phyloP scores from a whole-genome alignment of 164 flowering plant species.

The Vitis cinerea region DNA sequence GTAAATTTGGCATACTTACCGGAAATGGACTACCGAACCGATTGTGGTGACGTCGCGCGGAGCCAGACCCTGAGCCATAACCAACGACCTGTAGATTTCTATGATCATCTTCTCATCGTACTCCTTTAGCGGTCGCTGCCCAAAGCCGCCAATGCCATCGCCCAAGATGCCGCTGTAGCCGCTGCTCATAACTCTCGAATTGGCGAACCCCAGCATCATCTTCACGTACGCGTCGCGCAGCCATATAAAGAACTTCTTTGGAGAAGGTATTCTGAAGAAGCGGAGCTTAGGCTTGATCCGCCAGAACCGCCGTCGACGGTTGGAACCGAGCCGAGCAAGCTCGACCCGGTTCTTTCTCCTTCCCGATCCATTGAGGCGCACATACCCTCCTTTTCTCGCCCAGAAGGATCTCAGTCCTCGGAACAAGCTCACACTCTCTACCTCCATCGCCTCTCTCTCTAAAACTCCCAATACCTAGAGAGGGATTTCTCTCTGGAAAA shows the following conservation, averaged over 20 bases:
- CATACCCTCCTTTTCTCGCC: slow-evolving; percentile 49
- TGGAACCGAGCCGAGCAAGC: slow-evolving; percentile 14
- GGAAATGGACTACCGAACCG: neutral
- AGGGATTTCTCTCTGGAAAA: too few species aligned
- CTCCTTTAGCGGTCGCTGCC: slow-evolving; percentile 45
- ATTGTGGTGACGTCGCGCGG: slow-evolving; percentile 33
- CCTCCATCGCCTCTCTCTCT: slow-evolving; percentile 35
- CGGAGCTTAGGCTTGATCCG: slow-evolving; percentile 51
- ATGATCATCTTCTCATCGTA: slow-evolving; percentile 70
- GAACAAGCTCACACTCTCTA: slow-evolving; percentile 31
- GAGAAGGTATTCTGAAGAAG: slow-evolving; percentile 24
- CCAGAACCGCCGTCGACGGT: slow-evolving; percentile 38
- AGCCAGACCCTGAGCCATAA: slow-evolving; percentile 43
- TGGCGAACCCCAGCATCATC: slow-evolving; percentile 67
- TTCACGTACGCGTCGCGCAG: slow-evolving; percentile 77
- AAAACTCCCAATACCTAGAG: neutral
- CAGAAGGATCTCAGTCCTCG: slow-evolving; percentile 47
- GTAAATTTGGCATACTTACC: neutral
- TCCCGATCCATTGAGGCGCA: slow-evolving; percentile 35
- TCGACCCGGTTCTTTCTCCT: slow-evolving; percentile 15
- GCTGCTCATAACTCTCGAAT: slow-evolving; percentile 26
- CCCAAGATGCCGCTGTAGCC: slow-evolving; percentile 28
- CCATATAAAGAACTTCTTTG: slow-evolving; percentile 46
- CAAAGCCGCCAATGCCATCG: slow-evolving; percentile 15
- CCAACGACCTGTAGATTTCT: slow-evolving; percentile 65